Base-by-base conservation (phyloP, 176 grass and related monocot genomes). In the Ensete ventricosum region DNA sequence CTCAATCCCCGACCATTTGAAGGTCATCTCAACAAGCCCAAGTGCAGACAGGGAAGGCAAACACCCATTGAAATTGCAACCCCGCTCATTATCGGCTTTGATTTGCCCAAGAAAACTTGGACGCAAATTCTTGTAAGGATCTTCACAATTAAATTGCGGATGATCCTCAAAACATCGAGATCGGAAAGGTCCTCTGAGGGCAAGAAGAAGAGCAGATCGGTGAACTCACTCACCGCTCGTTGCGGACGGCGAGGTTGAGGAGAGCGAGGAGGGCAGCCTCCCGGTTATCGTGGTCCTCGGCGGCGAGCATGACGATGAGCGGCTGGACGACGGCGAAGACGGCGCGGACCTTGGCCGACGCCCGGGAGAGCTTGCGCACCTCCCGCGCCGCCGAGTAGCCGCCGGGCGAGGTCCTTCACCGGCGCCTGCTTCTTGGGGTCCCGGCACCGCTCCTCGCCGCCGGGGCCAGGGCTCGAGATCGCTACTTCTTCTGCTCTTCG, bases 241-340 rank as follows among this genome's bases (percentile, higher is more conserved):
- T 80, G 43, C 68, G 78, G 17, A 73, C 67, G 55, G 78, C 78
- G 19, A 80, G 78, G 54, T 80, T 80, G 55, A 80, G 68, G 9
- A 80, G 67, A 1, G 78, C 78, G 34, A 80, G 54, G 54, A 80
- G 78, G 55, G 78, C 78, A 21, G 78, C 27, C 68, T 80, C 68
- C 9, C 34, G 67, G n/a, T 29, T n/a, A 43, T 52, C 55, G 34
- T 14, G 68, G 55, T 80, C 78, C 3, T 55, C 34, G 12, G 78
- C 62, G 20, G 78, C 48, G 9, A 80, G 78, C 78, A 80, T 80
- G 54, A 54, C 53, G 26, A 80, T 26, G 54, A 80, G 78, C 34
- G 78, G 78, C 78, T 80, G 65, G 24, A 80, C 78, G 11, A 80
- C 55, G 54, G 78, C 78, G 55, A 72, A 72, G 29, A 43, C 55